These are phyloP conservation scores for Penicillium sp. DNA, from an alignment of 2,329 filamentous ascomycete species.

Conservation along the genomic window DNA sequence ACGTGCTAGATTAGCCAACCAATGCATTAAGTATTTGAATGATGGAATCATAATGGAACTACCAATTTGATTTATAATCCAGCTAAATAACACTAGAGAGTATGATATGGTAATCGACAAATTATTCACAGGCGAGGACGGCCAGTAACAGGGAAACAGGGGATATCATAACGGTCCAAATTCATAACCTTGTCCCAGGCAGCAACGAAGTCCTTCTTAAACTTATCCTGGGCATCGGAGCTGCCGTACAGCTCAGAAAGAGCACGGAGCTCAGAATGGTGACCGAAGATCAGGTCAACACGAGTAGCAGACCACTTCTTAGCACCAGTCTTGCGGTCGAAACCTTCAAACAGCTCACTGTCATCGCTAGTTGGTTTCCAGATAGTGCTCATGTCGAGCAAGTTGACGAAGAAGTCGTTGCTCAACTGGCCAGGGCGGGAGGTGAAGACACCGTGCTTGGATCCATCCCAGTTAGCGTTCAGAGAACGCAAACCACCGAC, in stretches of 20 bases:
- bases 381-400: conserved; percentile 64
- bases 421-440: conserved; percentile 65
- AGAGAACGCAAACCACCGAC: conserved; percentile 70
- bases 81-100: neutral
- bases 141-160: conserved; percentile 13
- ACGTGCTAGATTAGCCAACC: neutral
- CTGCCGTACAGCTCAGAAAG: conserved; percentile 68
- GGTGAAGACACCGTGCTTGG: conserved; percentile 66
- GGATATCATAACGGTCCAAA: conserved; percentile 66
- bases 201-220: conserved; percentile 67
- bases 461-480: conserved; percentile 69
- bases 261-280: conserved; percentile 71
- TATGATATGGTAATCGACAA: neutral
- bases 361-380: conserved; percentile 59
- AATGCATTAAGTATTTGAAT: neutral
- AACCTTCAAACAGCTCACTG: conserved; percentile 61
- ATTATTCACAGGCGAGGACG: conserved; percentile 21
- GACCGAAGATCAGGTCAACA: conserved; percentile 67
- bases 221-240: conserved; percentile 59
- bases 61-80: neutral
- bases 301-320: conserved; percentile 70
- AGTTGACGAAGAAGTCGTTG: conserved; percentile 80
- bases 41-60: no score
- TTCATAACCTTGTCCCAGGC: conserved; percentile 76
- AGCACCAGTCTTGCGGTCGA: conserved; percentile 62